Evolutionary conservation across 1,139 yeast genomes (phyloP), one percentile per base, ranked within the genome.

Genomic region (Sporopachydermia cereana): DNA sequence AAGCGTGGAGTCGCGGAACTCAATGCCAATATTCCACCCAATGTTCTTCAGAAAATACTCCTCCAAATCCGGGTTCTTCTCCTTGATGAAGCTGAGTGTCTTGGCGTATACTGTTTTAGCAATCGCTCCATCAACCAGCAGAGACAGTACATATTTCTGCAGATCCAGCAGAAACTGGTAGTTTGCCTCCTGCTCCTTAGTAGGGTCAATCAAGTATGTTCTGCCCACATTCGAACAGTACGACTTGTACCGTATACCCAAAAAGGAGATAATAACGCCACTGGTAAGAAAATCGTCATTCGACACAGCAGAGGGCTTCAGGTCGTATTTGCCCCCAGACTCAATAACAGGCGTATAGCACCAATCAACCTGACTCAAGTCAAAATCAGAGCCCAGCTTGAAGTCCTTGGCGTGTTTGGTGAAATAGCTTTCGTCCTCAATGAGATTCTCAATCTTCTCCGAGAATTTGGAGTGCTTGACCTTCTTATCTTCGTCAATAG

Each of bases 11-110:
- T 89, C 96, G 61, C 95, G 76, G 58, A 85, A 86, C 58, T 88
- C 96, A 53, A 91, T 75, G 48, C 98, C 98, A 51, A 84, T 80
- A 48, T 86, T 71, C 76, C 94, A 85, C 46, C 98, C 98, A 52
- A 84, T 76, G 56, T 84, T 88, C 57, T 84, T 85, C 47, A 88
- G 73, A 56, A 88, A 83, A 56, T 77, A 68, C 31, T 67, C 57
- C 27, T 71, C 79, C 54, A 89, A 68, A 9, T 78, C 84, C 1
- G 95, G 84, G 36, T 71, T 65, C 46, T 72, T 68, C 24, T 56
- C 52, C 51, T 72, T 68, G 51, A 89, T 73, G 53, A 64, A 81
- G 17, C 71, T 77, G 20, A 77, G 50, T 1, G 86, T 78, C 16
- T 79, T 77, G 45, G 69, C 69, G 61, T 84, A 89, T 31, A 88